Percentiles rank a stretch among this genome's conserved stretches.
Conservation (phyloP, 371 early-diverging fungal species). For the Globomyces sp. region DNA sequence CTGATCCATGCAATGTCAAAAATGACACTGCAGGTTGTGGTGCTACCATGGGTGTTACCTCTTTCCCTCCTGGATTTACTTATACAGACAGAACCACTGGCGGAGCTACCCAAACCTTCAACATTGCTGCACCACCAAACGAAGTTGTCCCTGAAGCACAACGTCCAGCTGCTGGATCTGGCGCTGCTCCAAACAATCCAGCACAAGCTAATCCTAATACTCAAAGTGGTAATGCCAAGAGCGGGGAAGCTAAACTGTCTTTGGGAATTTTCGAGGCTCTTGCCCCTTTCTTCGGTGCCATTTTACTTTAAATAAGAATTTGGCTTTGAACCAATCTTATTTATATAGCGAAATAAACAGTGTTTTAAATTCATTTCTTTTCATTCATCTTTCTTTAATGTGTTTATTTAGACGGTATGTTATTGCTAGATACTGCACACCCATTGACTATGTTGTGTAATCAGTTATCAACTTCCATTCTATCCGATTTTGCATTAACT, state of each 20-base stretch:
- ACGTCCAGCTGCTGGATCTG: background rate
- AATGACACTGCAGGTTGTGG: slow-evolving; percentile 25
- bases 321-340: background rate
- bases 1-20: slow-evolving; percentile 27
- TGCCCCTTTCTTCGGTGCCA: background rate
- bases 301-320: background rate
- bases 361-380: no score
- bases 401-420: no score
- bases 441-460: background rate
- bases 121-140: background rate
- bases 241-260: background rate
- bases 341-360: no score
- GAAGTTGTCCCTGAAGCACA: background rate
- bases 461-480: background rate
- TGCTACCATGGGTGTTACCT: slow-evolving; percentile 11
- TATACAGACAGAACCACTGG: background rate
- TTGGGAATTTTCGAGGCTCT: background rate
- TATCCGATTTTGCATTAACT: slow-evolving; percentile 4
- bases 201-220: no score
- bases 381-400: no score
- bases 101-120: background rate
- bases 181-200: background rate
- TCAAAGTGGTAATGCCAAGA: no score
- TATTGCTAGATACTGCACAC: background rate
- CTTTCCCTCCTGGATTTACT: slow-evolving; percentile 1